These are phyloP conservation scores for Apiospora koreana DNA, from an alignment of 2,329 filamentous ascomycete genomes.

Conservation along the genomic window DNA sequence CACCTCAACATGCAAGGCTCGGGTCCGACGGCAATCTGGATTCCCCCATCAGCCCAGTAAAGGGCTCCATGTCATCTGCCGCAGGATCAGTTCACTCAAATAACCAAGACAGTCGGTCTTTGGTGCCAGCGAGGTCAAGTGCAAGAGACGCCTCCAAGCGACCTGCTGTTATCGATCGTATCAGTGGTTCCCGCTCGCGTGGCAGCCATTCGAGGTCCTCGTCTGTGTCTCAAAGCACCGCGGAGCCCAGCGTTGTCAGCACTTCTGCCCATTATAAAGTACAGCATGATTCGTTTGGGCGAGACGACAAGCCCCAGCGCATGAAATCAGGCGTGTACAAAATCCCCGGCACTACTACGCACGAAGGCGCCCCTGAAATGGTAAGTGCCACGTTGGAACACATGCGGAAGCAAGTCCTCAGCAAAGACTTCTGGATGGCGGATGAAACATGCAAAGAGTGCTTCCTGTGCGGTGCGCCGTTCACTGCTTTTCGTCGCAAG, in stretches of 20 bases:
- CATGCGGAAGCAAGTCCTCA: slow-evolving; percentile 84
- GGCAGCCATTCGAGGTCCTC: slow-evolving; percentile 56
- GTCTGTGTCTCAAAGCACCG: slow-evolving; percentile 57
- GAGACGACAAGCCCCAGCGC: slow-evolving; percentile 46
- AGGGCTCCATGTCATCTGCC: slow-evolving; percentile 27
- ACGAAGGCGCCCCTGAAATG: slow-evolving; percentile 58
- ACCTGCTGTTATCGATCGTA: slow-evolving; percentile 57
- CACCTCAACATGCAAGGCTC: slow-evolving; percentile 27
- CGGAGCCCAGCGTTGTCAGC: slow-evolving; percentile 58
- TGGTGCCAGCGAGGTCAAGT: slow-evolving; percentile 28
- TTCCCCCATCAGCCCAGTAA: slow-evolving; percentile 44
- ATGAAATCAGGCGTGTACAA: slow-evolving; percentile 47
- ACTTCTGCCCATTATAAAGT: slow-evolving; percentile 61
- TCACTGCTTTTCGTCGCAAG: slow-evolving; percentile 92
- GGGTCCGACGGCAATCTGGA: slow-evolving; percentile 48
- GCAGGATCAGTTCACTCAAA: slow-evolving; percentile 32
- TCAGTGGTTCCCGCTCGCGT: slow-evolving; percentile 47
- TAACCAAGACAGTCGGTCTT: slow-evolving; percentile 32
- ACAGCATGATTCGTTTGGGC: slow-evolving; percentile 57
- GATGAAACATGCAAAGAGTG: slow-evolving; percentile 98
- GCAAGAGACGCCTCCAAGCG: slow-evolving; percentile 41
- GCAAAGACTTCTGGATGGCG: slow-evolving; percentile 98
- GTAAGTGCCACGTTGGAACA: slow-evolving; percentile 65
- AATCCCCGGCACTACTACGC: slow-evolving; percentile 58
- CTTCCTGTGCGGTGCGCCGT: slow-evolving; percentile 86